Evolutionary conservation across 331 rosid genomes (phyloP), one percentile per base, ranked within the genome.

Genomic region (Acacia concinna): DNA sequence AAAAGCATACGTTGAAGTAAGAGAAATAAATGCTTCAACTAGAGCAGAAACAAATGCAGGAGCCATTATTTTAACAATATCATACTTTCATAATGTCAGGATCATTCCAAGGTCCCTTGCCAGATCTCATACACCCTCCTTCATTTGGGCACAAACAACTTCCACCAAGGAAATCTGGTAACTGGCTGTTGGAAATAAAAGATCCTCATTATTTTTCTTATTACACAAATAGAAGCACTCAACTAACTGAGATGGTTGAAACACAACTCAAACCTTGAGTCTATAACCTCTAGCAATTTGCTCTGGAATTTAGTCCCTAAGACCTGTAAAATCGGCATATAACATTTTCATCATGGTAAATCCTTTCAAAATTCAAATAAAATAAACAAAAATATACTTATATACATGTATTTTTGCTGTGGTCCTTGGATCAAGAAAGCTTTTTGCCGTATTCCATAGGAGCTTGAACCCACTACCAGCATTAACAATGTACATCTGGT

Each of bases 41-140:
- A 44, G 35, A 72, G 52, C 59, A 41, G 54, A 46, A 47, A 68
- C 30, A 63, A 78, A 75, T 79, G 76, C 59, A 44, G 43, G 63
- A 75, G 43, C 43, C 34, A 77, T 70, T 60, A 73, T 68, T 79
- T 23, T 76, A 77, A 79, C 47, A 79, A 17, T 84, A 30, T 67
- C 91, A 72, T 90, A 96, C 99, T 86, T 93, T 90, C 88, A 86
- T 85, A 83, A 96, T 91, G 62, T 89, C 85, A 38, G 91, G 93
- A 89, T 93, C 90, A 81, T 83, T 91, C 99, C 99, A 96, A 67
- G 99, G 99, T 78, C 99, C 99, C 86, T 87, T 96, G 88, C 84
- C 82, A 86, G 98, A 88, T 82, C 92, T 86, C 79, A 91, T 91
- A 80, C 99, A 96, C 37, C 99, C 96, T 51, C 98, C 99, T 82